phyloP scores from a whole-genome alignment of 2,329 filamentous ascomycete species.

The Paraphoma sp. region DNA sequence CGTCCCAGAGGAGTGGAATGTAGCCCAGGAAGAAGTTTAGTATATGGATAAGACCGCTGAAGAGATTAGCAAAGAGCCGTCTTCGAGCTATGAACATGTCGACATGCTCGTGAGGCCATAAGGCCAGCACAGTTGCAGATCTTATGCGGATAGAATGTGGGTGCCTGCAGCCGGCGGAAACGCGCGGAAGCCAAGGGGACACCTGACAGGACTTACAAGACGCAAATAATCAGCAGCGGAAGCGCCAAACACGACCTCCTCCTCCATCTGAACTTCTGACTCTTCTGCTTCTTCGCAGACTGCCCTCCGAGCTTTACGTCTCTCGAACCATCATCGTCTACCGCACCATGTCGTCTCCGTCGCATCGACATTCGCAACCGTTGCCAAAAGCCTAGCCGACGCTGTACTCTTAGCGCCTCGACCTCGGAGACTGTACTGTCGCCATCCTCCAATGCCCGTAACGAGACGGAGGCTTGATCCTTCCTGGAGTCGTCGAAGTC shows the following conservation, averaged over 20 bases:
- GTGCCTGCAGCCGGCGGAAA: constrained; percentile 9
- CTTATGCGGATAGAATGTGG: constrained; percentile 6
- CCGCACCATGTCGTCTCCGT: constrained; percentile 27
- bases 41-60: constrained; percentile 52
- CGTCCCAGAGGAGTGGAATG: constrained; percentile 46
- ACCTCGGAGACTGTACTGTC: constrained; percentile 20
- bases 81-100: neutral
- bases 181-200: constrained; percentile 14
- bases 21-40: constrained; percentile 48
- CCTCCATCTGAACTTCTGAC: constrained; percentile 19
- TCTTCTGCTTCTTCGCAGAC: constrained; percentile 23
- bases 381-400: constrained; percentile 26
- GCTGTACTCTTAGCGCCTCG: constrained; percentile 13
- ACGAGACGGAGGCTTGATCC: constrained; percentile 18
- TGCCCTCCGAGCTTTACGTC: constrained; percentile 15
- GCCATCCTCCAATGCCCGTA: constrained; percentile 35
- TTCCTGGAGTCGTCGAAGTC: constrained; percentile 24
- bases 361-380: constrained; percentile 39
- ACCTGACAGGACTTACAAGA: constrained; percentile 40
- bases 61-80: constrained; percentile 17
- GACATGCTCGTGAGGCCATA: neutral
- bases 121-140: constrained; percentile 1
- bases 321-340: constrained; percentile 15
- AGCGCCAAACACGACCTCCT: constrained; percentile 28
- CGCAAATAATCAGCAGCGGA: constrained; percentile 29